Percentiles rank a stretch among this genome's conserved stretches.
phyloP scores from a whole-genome alignment of 108 stramenopile genomes.

The Hondaea fermentalgiana region DNA sequence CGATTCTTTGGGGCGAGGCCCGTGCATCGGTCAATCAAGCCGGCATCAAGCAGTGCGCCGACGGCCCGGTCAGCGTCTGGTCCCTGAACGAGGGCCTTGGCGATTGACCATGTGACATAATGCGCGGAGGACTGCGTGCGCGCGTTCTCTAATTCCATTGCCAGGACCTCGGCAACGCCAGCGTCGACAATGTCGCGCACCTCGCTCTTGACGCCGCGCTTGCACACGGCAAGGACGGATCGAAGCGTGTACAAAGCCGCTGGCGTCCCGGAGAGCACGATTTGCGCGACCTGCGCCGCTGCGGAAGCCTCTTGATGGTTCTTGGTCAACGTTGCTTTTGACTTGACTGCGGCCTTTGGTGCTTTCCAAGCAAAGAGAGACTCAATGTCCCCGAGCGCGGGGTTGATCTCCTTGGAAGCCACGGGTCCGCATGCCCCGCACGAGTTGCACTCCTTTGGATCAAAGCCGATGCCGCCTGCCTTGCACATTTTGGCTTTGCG shows the following conservation, averaged over 20 bases:
- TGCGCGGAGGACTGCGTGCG: neutral
- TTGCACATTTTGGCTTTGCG: neutral
- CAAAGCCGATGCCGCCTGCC: neutral
- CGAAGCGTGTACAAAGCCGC: neutral
- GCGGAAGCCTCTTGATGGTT: neutral
- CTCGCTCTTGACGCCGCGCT: neutral
- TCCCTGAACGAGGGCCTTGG: neutral
- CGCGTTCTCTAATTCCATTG: neutral
- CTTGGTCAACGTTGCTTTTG: neutral
- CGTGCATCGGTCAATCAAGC: neutral
- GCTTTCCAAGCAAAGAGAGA: neutral
- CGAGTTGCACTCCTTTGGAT: neutral
- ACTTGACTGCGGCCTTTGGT: neutral
- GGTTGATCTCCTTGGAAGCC: neutral
- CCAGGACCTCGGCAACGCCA: neutral
- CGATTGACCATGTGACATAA: neutral
- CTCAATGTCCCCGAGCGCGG: neutral
- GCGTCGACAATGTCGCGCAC: neutral
- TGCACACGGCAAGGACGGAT: neutral
- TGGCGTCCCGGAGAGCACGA: neutral
- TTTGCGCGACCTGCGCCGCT: neutral
- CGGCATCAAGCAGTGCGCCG: neutral
- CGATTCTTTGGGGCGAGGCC: neutral
- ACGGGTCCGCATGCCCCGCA: neutral
- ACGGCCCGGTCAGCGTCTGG: neutral